Base-by-base conservation (phyloP, 2,329 filamentous ascomycete genomes). In the Anisogramma anomala region DNA sequence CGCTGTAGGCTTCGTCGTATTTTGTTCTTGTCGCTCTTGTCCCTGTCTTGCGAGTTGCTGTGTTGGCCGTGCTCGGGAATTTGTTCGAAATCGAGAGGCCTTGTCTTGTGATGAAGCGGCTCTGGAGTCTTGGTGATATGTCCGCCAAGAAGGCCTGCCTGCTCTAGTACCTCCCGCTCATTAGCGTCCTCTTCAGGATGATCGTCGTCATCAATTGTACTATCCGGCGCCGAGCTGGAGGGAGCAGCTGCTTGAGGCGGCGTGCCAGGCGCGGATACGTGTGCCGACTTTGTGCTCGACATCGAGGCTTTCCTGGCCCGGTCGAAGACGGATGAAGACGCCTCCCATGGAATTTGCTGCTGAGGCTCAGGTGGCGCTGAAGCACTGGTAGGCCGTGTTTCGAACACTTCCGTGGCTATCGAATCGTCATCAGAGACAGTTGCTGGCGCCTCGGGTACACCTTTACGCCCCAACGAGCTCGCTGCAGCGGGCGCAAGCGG, bases 1-100 rank as follows among this genome's bases (percentile, higher is more conserved):
- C 87, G 83, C 53, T 95, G 89, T 11, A 96, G 66, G 57, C 87
- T 94, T 47, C 87, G 79, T 18, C 89, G 80, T 37, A 88, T 79
- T 56, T 81, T 86, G 43, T 70, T 79, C 48, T 68, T 71, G 32
- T 82, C 77, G 33, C 67, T 61, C 38, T 68, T 72, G 23, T 71
- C 68, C 37, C 68, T 72, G 22, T 71, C 67, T 28, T 56, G 46
- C n/a, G 45, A 46, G 30, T 39, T 41, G 39, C 45, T 37, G 39
- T 48, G 52, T 11, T 45, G 42, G 6, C 45, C 31, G 9, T 52
- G 50, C 25, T 55, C 54, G 3, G 56, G 53, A 9, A 62, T 63
- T 19, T 63, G 60, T 14, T 68, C 69, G 6, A 54, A 53, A 22
- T 66, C 65, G 38, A 60, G 63, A 9, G 55, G 55, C 3, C 61